Conservation (phyloP, 2,329 filamentous ascomycete genomes). For the Cytospora schulzeri region DNA sequence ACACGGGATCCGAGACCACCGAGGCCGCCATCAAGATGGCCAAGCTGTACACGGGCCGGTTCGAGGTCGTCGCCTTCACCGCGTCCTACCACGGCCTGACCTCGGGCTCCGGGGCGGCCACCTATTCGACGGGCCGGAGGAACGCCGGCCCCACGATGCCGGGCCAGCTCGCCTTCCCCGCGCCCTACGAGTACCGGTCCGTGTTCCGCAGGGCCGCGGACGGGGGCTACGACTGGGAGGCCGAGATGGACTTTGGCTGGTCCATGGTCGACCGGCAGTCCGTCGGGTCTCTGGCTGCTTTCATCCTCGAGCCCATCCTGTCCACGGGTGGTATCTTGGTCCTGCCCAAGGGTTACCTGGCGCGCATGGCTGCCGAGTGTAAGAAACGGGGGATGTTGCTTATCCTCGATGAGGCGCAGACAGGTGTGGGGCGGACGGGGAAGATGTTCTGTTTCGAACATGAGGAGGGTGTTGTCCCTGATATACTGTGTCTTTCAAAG, state of each 20-base stretch:
- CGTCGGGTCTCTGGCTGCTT: conserved; percentile 62
- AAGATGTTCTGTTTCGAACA: conserved; percentile 62
- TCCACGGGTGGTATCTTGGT: conserved; percentile 59
- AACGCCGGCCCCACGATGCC: conserved; percentile 51
- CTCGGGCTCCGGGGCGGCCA: conserved; percentile 51
- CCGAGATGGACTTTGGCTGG: conserved; percentile 65
- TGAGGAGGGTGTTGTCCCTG: conserved; percentile 48
- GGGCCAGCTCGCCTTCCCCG: conserved; percentile 59
- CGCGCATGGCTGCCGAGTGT: conserved; percentile 53
- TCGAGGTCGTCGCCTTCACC: conserved; percentile 62
- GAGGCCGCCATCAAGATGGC: conserved; percentile 67
- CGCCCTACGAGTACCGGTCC: conserved; percentile 63
- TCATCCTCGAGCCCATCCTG: conserved; percentile 64
- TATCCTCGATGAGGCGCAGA: conserved; percentile 64
- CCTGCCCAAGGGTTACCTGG: conserved; percentile 57
- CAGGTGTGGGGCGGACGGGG: conserved; percentile 57
- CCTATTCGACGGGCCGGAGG: conserved; percentile 55
- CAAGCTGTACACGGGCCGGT: conserved; percentile 64
- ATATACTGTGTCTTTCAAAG: conserved; percentile 57
- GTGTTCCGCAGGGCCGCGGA: conserved; percentile 59
- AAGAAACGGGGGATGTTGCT: conserved; percentile 57
- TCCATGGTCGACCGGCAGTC: conserved; percentile 60
- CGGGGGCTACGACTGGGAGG: conserved; percentile 66
- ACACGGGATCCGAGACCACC: conserved; percentile 55
- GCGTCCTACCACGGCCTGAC: conserved; percentile 65